These are phyloP conservation scores for Galerina sulciceps DNA, from an alignment of 768 basidiomycete species.

Conservation along the genomic window DNA sequence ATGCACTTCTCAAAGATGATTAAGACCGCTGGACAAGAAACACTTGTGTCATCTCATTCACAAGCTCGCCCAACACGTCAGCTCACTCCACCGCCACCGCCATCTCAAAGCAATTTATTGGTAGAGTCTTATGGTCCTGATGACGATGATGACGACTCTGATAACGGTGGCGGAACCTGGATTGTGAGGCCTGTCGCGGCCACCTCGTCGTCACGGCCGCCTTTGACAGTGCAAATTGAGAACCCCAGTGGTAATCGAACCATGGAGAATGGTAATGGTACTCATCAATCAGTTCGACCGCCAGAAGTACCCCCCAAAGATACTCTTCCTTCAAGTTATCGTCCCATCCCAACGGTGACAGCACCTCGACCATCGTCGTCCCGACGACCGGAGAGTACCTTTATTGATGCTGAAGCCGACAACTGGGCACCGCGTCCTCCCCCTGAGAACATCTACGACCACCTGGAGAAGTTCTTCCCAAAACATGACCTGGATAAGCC, in stretches of 20 bases:
- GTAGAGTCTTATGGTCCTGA: constrained; percentile 12
- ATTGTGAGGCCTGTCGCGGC: constrained; percentile 29
- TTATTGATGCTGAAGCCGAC: constrained; percentile 63
- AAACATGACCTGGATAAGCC: constrained; percentile 96
- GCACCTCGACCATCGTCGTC: constrained; percentile 1
- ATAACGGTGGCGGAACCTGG: constrained; percentile 45
- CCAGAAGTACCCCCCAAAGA: constrained; percentile 13
- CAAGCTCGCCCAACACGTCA: constrained; percentile 1
- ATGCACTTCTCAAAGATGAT: constrained; percentile 23
- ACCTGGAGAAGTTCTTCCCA: constrained; percentile 94
- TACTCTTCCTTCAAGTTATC: constrained; percentile 7
- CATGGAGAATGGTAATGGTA: constrained; percentile 5
- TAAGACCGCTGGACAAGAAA: constrained; percentile 14
- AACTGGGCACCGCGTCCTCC: constrained; percentile 92
- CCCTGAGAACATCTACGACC: constrained; percentile 91
- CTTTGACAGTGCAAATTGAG: constrained; percentile 50
- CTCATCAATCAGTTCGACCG: background rate
- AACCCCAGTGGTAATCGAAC: constrained; percentile 16
- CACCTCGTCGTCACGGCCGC: constrained; percentile 38
- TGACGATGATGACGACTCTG: constrained; percentile 45
- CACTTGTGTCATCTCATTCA: constrained; percentile 2
- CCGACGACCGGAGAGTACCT: constrained; percentile 51
- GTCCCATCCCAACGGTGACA: constrained; percentile 4
- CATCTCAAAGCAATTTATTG: constrained; percentile 11
- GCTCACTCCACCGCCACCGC: constrained; percentile 13